Conservation (phyloP, 1,139 yeast genomes). For the Candida anutae region DNA sequence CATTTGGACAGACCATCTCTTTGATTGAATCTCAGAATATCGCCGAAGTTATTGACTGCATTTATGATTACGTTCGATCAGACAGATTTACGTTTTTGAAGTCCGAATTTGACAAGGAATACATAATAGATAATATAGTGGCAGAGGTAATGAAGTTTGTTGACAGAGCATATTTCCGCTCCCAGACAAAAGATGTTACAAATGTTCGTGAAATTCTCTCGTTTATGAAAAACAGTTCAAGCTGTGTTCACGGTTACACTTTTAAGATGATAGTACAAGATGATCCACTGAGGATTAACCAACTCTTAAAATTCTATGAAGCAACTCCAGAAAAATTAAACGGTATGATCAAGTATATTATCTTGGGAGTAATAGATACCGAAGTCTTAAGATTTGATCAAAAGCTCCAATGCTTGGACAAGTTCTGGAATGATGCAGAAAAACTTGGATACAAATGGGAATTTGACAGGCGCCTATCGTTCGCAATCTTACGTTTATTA, state of each 20-base stretch:
- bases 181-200: slow-evolving; percentile 6
- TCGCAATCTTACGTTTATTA: no score
- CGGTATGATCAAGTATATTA: slow-evolving; percentile 11
- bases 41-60: slow-evolving; percentile 10
- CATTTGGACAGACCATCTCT: slow-evolving; percentile 25
- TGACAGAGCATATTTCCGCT: slow-evolving; percentile 5
- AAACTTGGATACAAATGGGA: slow-evolving; percentile 15
- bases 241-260: slow-evolving; percentile 13
- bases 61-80: slow-evolving; percentile 7
- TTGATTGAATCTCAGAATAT: slow-evolving; percentile 11
- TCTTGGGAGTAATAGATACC: slow-evolving; percentile 20
- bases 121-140: slow-evolving; percentile 13
- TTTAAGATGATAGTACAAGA: slow-evolving; percentile 18
- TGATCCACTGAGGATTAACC: slow-evolving; percentile 17
- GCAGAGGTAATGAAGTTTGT: slow-evolving; percentile 16
- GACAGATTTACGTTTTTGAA: slow-evolving; percentile 10
- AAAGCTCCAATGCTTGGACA: slow-evolving; percentile 13
- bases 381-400: slow-evolving; percentile 9
- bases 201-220: slow-evolving; percentile 13
- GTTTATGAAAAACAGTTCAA: slow-evolving; percentile 9
- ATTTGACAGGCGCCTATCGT: no score
- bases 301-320: slow-evolving; percentile 15
- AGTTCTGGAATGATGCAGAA: slow-evolving; percentile 12
- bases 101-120: slow-evolving; percentile 13
- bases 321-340: slow-evolving; percentile 11